Evolutionary conservation across 495 filamentous ascomycete genomes (phyloP), one percentile per base, ranked within the genome.

Genomic region (Tuber indicum): DNA sequence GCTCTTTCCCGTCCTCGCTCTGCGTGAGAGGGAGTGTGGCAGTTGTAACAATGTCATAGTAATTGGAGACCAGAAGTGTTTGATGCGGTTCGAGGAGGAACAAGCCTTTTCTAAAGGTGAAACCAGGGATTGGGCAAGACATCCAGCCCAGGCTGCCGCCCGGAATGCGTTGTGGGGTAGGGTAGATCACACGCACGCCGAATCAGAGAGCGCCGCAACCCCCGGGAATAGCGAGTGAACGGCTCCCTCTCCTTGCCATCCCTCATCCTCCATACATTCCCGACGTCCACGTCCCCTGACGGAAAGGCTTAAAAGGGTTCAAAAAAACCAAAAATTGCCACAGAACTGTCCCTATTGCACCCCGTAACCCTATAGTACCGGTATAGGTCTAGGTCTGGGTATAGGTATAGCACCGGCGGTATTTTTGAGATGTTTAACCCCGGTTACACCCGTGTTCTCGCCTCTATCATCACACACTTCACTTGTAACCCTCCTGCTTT

Each of bases 51-150:
- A 70, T 10, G 45, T 14, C 10, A 46, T 10, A 17, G 45, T 71
- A 39, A 26, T 58, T 44, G 44, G 44, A 78, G 76, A 75, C 75
- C 52, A 45, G 26, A 73, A 75, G 73, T 75, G 78, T 79, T 78
- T 79, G 75, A 75, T 75, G 71, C 44, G 66, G 75, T 74, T 79
- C 77, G 78, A 73, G 75, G 74, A 74, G 75, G 72, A 70, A 79
- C 71, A 71, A 79, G 72, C 69, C 75, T 76, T 79, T 79, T 72
- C 69, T 36, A 4, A 73, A 47, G 75, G 78, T 80, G 78, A 79
- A 80, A 79, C 78, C 73, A 79, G 76, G 78, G 74, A 79, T 73
- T 41, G 70, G 58, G 58, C 58, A n/a, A n/a, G 49, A 58, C 49
- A 58, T n/a, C 49, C 49, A 58, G 21, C 49, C 23, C 49, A 72